A percentile compares a stretch with the other conserved stretches of the same genome.
Evolutionary conservation across 2,329 filamentous ascomycete genomes (phyloP).

Genomic region (Arthrobotrys sinensis): DNA sequence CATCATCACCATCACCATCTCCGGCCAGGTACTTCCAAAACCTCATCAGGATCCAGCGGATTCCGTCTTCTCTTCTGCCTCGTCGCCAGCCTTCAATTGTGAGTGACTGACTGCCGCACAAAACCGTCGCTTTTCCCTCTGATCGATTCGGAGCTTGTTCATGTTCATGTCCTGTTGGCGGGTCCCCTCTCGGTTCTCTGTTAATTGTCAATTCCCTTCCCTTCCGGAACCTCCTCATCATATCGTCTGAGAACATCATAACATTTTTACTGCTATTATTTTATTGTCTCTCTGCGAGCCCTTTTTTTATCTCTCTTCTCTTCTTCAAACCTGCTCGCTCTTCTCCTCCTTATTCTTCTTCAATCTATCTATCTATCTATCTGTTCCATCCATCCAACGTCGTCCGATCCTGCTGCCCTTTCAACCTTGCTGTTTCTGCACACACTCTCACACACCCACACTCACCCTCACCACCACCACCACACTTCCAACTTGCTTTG

Average conservation of each 20-base stretch:
- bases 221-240: constrained; percentile 20
- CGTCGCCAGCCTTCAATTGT: constrained; percentile 3
- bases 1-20: constrained; percentile 6
- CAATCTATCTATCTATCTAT: neutral
- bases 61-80: constrained; percentile 2
- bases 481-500: neutral
- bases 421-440: constrained; percentile 19
- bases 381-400: neutral
- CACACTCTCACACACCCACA: neutral
- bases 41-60: constrained; percentile 4
- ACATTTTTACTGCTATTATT: neutral
- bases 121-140: constrained; percentile 56
- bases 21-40: neutral
- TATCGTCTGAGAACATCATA: too few relatives aligned
- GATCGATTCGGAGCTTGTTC: constrained; percentile 25
- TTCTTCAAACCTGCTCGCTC: constrained; percentile 32
- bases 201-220: constrained; percentile 16
- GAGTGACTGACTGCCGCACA: constrained; percentile 48
- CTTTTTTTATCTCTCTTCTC: constrained; percentile 19
- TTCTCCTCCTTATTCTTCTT: constrained; percentile 3
- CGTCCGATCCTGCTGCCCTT: constrained; percentile 6
- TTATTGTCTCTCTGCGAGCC: constrained; percentile 17
- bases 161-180: constrained; percentile 25
- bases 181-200: constrained; percentile 25
- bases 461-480: neutral